Evolutionary conservation across 352 stramenopile species (phyloP), one percentile per base, ranked within the genome.

Genomic region (Pseudoperonospora humuli): DNA sequence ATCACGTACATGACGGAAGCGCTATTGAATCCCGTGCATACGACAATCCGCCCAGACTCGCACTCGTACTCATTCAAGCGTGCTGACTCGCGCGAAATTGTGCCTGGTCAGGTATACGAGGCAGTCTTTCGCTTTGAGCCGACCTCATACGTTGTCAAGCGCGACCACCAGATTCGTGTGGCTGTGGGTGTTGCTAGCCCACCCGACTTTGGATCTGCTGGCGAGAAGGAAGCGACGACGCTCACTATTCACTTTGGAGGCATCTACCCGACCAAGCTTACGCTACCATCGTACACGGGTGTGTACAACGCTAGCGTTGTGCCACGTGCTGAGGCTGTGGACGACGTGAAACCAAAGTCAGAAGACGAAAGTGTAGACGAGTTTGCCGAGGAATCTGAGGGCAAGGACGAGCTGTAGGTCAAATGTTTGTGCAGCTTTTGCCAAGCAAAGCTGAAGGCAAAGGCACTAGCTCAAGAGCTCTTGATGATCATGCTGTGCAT

Each of bases 1-100:
- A 54, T 84, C 39, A 91, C 79, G 51, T 91, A 91, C 61, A 75
- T 91, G 21, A 88, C 79, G 0, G 79, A 91, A 41, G 74, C 74
- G 13, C 40, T 87, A 39, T 25, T 88, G 34, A 83, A 87, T 60
- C 76, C 76, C 0, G 64, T 84, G 38, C 79, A 91, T 60, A 55
- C 67, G 48, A 70, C 75, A 0, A 60, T 91, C 29, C 60, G 63
- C 7, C 58, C 66, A 10, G 72, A 77, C 39, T 71, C 70, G 45
- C 67, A 61, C n/a, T 71, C 86, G 24, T 62, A 84, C 49, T 87
- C 75, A 35, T 91, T 84, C 60, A 54, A 64, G 37, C 78, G 74
- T 42, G 52, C 59, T 17, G 61, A 91, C 39, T 50, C 59, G 34
- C 71, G 74, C 32, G 56, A 74, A 50, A 81, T 91, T 37, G 60